Evolutionary conservation across 768 basidiomycete species (phyloP).

Genomic region (Tylopilus sp.): DNA sequence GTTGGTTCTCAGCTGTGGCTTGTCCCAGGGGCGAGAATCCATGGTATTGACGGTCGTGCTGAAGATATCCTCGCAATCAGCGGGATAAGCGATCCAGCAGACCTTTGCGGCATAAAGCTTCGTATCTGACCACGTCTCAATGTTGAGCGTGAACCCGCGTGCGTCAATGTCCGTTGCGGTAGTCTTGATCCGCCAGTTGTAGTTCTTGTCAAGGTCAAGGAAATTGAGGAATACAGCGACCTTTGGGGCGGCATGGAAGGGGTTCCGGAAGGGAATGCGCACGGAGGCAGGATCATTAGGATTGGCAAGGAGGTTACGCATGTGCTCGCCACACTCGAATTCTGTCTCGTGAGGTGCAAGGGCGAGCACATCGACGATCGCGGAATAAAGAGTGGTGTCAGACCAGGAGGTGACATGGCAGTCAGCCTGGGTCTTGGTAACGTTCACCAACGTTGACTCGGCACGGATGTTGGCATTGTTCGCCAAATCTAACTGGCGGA

Average conservation of each 20-base stretch:
- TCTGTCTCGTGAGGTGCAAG: conserved; percentile 8
- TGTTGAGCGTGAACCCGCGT: conserved; percentile 14
- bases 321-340: conserved; percentile 12
- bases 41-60: conserved; percentile 12
- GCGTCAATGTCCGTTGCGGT: conserved; percentile 8
- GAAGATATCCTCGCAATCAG: conserved; percentile 19
- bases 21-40: not conserved
- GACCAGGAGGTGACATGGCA: conserved; percentile 3
- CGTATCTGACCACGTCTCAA: conserved; percentile 12
- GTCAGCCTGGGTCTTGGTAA: not conserved
- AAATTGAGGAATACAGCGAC: not conserved
- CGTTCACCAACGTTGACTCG: not conserved
- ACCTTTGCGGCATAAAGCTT: not conserved
- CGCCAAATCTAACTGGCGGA: not conserved
- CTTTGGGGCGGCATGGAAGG: not conserved
- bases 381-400: not conserved
- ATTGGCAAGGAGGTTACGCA: not conserved
- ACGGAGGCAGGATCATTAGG: not conserved
- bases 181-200: not conserved
- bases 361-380: not conserved
- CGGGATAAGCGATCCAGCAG: conserved; percentile 23
- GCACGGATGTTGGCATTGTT: not conserved
- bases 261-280: not conserved
- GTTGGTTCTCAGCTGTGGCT: conserved; percentile 1
- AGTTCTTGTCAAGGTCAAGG: not conserved